Evolutionary conservation across 73 alveolate genomes (phyloP).

Genomic region (Symbiodinium pilosum): DNA sequence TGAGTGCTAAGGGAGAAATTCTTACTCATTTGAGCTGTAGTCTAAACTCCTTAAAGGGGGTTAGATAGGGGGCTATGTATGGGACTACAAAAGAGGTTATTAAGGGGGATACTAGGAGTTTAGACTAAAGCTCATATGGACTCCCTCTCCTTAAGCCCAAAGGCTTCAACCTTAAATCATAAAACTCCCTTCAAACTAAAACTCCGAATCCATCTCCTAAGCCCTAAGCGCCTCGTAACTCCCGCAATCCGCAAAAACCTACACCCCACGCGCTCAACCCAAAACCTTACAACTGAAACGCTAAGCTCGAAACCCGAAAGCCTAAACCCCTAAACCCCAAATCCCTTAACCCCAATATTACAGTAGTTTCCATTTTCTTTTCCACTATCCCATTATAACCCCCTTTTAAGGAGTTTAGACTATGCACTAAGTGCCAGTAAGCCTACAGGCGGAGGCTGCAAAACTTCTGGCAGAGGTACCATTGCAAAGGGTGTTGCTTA

Average conservation of each 20-base stretch:
- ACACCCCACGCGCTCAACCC: neutral
- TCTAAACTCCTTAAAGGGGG: too few relatives aligned
- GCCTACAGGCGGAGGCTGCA: neutral
- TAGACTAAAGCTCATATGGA: too few relatives aligned
- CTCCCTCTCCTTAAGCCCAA: neutral
- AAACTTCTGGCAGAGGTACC: neutral
- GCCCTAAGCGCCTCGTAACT: neutral
- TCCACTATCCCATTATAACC: neutral
- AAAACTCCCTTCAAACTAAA: neutral
- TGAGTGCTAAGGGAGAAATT: neutral
- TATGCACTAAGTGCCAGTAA: too few relatives aligned
- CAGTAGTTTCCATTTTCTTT: too few relatives aligned
- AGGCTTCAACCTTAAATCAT: neutral
- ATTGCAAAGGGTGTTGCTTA: neutral
- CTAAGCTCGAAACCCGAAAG: neutral
- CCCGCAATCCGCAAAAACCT: neutral
- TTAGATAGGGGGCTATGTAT: too few relatives aligned
- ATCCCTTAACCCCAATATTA: neutral
- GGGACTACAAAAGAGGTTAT: too few relatives aligned
- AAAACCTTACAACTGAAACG: neutral
- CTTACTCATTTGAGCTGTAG: too few relatives aligned
- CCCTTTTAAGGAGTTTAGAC: too few relatives aligned
- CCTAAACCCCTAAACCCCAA: neutral
- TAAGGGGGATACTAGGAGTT: too few relatives aligned
- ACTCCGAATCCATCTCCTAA: neutral